These are phyloP conservation scores for Barnettozyma botsteinii DNA, from an alignment of 805 yeast genomes.

Conservation along the genomic window DNA sequence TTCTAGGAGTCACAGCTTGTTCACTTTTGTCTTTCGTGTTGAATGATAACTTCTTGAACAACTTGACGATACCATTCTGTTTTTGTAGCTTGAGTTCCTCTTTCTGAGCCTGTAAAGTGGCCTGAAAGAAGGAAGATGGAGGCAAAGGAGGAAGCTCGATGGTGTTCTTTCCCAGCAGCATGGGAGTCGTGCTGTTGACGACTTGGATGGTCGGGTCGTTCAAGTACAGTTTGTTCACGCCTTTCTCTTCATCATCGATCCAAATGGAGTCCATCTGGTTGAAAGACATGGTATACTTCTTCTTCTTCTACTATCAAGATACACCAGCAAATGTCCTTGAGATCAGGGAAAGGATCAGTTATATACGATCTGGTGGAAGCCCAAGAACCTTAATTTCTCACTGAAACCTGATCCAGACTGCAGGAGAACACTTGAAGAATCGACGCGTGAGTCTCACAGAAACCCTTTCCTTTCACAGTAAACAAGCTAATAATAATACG, in stretches of 20 bases:
- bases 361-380: no score
- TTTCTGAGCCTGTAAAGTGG: conserved; percentile 5
- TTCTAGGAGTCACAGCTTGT: conserved; percentile 8
- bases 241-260: conserved; percentile 33
- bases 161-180: conserved; percentile 28
- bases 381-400: no score
- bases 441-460: no score
- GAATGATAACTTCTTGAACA: conserved; percentile 28
- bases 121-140: conserved; percentile 22
- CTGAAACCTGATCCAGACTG: no score
- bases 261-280: conserved; percentile 36
- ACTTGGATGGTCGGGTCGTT: conserved; percentile 27
- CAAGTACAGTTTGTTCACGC: conserved; percentile 29
- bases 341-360: no score
- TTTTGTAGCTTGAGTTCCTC: conserved; percentile 4
- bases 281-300: no score
- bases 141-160: conserved; percentile 33
- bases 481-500: no score
- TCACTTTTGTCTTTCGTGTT: conserved; percentile 11
- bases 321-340: no score
- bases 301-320: no score
- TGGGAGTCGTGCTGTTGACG: conserved; percentile 31
- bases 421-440: no score
- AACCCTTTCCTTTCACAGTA: no score
- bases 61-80: conserved; percentile 25